Base-by-base conservation (phyloP, 2,329 filamentous ascomycete species). In the Colletotrichum salicis region DNA sequence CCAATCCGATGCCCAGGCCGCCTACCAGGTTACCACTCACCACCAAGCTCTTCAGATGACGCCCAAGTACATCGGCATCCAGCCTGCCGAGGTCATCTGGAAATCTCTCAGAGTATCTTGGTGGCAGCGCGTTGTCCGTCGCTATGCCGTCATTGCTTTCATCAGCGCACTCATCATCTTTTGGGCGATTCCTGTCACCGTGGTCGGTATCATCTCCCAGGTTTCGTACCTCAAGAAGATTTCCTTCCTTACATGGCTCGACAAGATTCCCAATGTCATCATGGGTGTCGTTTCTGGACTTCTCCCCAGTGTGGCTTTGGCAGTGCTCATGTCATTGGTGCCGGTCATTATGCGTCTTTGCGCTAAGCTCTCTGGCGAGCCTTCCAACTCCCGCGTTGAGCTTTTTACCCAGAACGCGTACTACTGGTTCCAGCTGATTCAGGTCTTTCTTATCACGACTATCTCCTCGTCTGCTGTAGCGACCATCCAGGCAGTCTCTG, bases 371-470 rank as follows among this genome's bases (percentile, higher is more conserved):
- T 88, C 93, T 56, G 96, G 96, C 67, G 93, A 93, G 73, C 94
- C 95, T 1, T 96, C 94, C 1, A 81, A 90, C 7, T 92, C 94
- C 1, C 88, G 92, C 12, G 91, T 97, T 19, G 96, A 99, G 81
- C 85, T 98, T 10, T 95, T 94, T 70, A 95, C 94, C 0, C 94
- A 98, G 79, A 96, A 95, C 78, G 93, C 91, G 76, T 98, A 97
- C 86, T 99, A 97, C 78, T 90, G 89, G 57, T 97, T 97, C 84
- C 94, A 96, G 80, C 90, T 98, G 55, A 87, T 98, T 24, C 95
- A 98, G 79, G 94, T 97, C 56, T 98, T 98, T 84, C 84, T 98
- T 69, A 90, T 98, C 60, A 91, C 94, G 0, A 97, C 96, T 0
- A 75, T 98, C 35, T 89, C 93, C 1, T 96, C 94, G 19, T 92